These are phyloP conservation scores for Pythium aquatile DNA, from an alignment of 352 stramenopile species.

Conservation along the genomic window DNA sequence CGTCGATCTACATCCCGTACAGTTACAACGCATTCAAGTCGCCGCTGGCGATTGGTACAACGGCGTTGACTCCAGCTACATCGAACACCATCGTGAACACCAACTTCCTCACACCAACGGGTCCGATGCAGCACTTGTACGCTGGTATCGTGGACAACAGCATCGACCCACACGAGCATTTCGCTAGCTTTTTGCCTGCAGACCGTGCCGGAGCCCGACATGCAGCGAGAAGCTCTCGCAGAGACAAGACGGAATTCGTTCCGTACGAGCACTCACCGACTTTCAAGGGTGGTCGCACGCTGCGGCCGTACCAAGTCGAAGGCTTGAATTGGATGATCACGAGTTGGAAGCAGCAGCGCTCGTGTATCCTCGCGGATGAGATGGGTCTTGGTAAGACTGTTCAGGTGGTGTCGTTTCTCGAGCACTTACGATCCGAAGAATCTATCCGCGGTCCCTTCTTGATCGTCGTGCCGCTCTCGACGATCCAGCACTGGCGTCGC, in stretches of 20 bases:
- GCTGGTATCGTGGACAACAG: constrained; percentile 87
- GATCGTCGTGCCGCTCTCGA: constrained; percentile 86
- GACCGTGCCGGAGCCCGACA: constrained; percentile 26
- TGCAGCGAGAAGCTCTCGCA: constrained; percentile 9
- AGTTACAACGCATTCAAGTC: constrained; percentile 70
- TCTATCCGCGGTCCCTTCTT: constrained; percentile 81
- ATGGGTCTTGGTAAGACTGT: constrained; percentile 96
- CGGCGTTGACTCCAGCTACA: constrained; percentile 15
- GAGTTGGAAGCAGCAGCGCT: constrained; percentile 84
- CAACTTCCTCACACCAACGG: constrained; percentile 74
- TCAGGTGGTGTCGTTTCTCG: constrained; percentile 93
- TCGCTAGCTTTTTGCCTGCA: constrained; percentile 79
- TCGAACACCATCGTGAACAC: constrained; percentile 32
- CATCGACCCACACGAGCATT: constrained; percentile 88
- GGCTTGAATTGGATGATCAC: constrained; percentile 90
- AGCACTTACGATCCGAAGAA: constrained; percentile 84
- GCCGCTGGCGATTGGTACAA: constrained; percentile 55
- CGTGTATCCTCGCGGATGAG: constrained; percentile 89
- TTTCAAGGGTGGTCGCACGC: constrained; percentile 81
- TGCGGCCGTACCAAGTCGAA: constrained; percentile 84
- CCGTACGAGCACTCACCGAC: constrained; percentile 89
- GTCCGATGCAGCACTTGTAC: constrained; percentile 87
- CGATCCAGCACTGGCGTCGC: constrained; percentile 85
- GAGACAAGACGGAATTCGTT: constrained; percentile 68
- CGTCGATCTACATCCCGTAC: constrained; percentile 64